Percentiles rank a stretch among this genome's conserved stretches.
phyloP scores from a whole-genome alignment of 2,329 filamentous ascomycete genomes.

The Venturia aucupariae region DNA sequence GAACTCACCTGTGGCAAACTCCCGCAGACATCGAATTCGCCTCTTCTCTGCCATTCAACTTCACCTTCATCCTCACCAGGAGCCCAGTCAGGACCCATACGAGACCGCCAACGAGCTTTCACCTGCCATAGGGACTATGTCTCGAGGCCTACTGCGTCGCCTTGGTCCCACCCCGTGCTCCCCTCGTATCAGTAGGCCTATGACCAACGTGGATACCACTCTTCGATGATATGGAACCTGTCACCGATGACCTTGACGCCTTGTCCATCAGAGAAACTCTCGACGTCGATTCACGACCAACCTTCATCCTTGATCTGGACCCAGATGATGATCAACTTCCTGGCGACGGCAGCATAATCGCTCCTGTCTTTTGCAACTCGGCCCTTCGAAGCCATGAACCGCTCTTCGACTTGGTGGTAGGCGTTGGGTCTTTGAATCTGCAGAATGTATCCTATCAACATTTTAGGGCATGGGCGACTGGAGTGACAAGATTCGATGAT shows the following conservation, averaged over 20 bases:
- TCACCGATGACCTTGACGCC: constrained; percentile 19
- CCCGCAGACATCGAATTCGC: no score
- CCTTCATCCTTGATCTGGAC: constrained; percentile 26
- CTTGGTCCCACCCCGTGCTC: neutral
- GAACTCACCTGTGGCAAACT: no score
- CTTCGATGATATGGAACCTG: neutral
- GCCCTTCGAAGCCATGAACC: constrained; percentile 24
- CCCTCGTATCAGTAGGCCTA: neutral
- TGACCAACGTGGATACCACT: neutral
- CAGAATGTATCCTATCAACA: constrained; percentile 21
- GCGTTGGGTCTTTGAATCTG: neutral
- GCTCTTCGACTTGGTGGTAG: constrained; percentile 23
- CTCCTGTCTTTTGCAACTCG: constrained; percentile 25
- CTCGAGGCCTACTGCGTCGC: neutral
- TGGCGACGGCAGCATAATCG: constrained; percentile 15
- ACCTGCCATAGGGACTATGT: no score
- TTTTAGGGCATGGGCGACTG: constrained; percentile 35
- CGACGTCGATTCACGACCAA: constrained; percentile 26
- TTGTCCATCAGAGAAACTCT: constrained; percentile 24
- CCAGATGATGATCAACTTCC: constrained; percentile 18
- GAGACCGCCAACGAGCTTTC: no score
- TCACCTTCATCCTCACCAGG: no score
- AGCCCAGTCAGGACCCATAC: no score
- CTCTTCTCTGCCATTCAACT: no score
- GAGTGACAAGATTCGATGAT: constrained; percentile 35